Conservation (phyloP, 352 stramenopile species). For the Phytophthora pisi region DNA sequence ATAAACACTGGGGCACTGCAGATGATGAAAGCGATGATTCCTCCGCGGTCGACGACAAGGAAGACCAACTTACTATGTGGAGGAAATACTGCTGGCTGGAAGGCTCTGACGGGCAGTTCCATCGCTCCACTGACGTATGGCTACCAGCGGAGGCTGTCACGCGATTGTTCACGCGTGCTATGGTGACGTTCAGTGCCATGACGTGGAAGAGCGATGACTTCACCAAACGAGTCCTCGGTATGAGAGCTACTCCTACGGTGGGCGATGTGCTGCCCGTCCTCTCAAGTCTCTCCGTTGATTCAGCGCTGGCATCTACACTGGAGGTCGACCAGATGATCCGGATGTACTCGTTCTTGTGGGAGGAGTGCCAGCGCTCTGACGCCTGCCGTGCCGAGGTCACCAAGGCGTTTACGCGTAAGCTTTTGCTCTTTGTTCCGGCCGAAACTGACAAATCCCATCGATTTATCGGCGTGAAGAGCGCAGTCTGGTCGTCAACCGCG, state of each 20-base stretch:
- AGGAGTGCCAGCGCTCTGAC: slow-evolving; percentile 39
- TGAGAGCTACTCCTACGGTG: slow-evolving; percentile 47
- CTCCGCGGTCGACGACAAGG: slow-evolving; percentile 13
- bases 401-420: slow-evolving; percentile 33
- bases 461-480: slow-evolving; percentile 39
- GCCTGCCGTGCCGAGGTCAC: slow-evolving; percentile 24
- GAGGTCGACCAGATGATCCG: slow-evolving; percentile 29
- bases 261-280: slow-evolving; percentile 56
- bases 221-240: slow-evolving; percentile 40
- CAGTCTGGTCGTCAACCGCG: slow-evolving; percentile 52
- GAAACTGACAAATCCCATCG: neutral
- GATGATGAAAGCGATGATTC: slow-evolving; percentile 5
- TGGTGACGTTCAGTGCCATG: slow-evolving; percentile 53
- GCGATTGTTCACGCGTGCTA: slow-evolving; percentile 45
- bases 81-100: slow-evolving; percentile 43
- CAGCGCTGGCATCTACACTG: slow-evolving; percentile 16
- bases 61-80: slow-evolving; percentile 28
- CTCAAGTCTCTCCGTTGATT: slow-evolving; percentile 30
- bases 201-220: slow-evolving; percentile 47
- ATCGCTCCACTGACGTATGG: slow-evolving; percentile 52
- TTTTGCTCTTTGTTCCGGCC: slow-evolving; percentile 34
- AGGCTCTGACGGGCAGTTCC: slow-evolving; percentile 45
- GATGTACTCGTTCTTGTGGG: slow-evolving; percentile 54
- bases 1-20: slow-evolving; percentile 42
- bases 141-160: slow-evolving; percentile 36